Base-by-base conservation (phyloP, 768 basidiomycete species). In the Xerocomellus amylosporus region DNA sequence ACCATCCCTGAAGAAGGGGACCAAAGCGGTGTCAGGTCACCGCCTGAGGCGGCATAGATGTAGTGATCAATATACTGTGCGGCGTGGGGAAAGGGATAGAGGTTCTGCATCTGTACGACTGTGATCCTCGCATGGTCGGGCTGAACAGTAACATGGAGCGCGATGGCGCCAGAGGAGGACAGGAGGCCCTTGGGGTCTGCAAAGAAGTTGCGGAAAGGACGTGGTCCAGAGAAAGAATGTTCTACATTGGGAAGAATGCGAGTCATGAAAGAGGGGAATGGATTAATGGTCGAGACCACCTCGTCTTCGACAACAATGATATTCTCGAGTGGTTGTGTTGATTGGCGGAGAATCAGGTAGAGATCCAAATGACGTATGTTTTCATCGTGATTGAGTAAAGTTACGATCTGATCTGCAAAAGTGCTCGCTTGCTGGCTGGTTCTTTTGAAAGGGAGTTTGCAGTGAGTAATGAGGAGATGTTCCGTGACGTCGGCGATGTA, bases 331-430 rank as follows among this genome's bases (percentile, higher is more conserved):
- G 7, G 44, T 7, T 28, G 3, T 3, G 10, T 10, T 2, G 12
- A 45, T 9, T 46, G 26, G 36, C 17, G n/a, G 8, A 53, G 26
- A 59, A 40, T 49, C 50, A 19, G 43, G 37, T 58, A 55, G 14
- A 58, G 61, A 20, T 70, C 61, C 48, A 76, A 75, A 0, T 41
- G 28, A 3, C 55, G 47, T n/a, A 67, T 54, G 51, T 67, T 71
- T n/a, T 76, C 73, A 2, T 40, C 22, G 0, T 62, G 63, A 46
- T 75, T 68, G 8, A 78, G 59, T 40, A 64, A 53, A 5, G 60
- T 54, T n/a, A 67, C 69, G 33, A 77, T 71, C 55, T 77, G 73
- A 0, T 65, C 34, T 38, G 70, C 60, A 44, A 72, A 73, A 22
- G 39, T 47, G 20, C 68, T 50, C 7, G 65, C 22, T 63, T 75